Conservation (phyloP, 768 basidiomycete genomes). For the Termitomyces sp. region DNA sequence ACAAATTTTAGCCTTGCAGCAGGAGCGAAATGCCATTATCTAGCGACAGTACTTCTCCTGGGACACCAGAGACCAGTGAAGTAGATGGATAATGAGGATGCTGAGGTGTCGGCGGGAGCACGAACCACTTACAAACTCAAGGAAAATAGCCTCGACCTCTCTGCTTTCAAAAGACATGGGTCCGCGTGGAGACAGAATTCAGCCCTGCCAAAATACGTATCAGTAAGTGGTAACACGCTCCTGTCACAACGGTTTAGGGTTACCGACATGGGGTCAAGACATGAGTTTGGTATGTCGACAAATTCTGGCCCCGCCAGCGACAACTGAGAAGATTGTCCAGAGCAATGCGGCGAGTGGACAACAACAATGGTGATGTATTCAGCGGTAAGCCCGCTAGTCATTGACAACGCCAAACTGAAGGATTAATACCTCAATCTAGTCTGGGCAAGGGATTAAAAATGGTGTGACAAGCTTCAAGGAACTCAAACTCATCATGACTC, state of each 20-base stretch:
- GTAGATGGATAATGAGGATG: not conserved
- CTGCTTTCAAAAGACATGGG: not conserved
- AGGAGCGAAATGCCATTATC: not conserved
- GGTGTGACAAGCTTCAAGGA: too few species aligned
- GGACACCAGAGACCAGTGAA: not conserved
- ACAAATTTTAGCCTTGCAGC: not conserved
- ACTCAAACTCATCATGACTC: too few species aligned
- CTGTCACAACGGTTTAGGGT: not conserved
- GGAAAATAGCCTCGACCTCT: not conserved
- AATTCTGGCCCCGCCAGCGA: too few species aligned
- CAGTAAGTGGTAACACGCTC: not conserved
- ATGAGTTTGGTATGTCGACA: too few species aligned
- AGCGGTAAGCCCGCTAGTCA: too few species aligned
- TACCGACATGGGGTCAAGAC: too few species aligned
- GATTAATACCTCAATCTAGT: too few species aligned
- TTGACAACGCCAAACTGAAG: too few species aligned
- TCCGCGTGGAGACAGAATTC: not conserved
- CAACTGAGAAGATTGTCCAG: not conserved
- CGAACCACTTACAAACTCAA: not conserved
- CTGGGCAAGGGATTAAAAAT: too few species aligned
- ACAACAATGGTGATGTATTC: too few species aligned
- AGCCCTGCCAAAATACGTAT: not conserved
- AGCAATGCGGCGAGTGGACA: too few species aligned
- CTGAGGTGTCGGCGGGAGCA: not conserved
- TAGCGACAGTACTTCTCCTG: not conserved